A percentile compares a stretch with the other conserved stretches of the same genome.
These are phyloP conservation scores for Globisporangium cylindrosporum DNA, from an alignment of 352 stramenopile genomes.

Conservation along the genomic window DNA sequence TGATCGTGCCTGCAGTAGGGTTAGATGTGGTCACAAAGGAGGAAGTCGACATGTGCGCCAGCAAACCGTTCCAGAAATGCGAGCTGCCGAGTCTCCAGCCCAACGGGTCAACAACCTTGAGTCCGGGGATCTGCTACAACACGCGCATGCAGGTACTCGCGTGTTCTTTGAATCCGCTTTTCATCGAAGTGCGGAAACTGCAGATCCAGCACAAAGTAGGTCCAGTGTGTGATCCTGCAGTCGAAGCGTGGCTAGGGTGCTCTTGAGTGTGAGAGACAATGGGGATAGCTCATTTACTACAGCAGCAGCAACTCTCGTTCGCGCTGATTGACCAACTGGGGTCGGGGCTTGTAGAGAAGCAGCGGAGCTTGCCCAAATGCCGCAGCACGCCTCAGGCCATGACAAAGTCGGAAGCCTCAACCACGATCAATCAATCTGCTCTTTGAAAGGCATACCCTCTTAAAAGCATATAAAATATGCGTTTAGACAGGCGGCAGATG, in stretches of 20 bases:
- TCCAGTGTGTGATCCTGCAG: neutral
- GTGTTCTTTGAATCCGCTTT: constrained; percentile 24
- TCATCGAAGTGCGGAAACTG: constrained; percentile 22
- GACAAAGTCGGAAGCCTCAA: too few species aligned
- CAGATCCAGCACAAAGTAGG: constrained; percentile 7
- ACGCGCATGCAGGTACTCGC: constrained; percentile 32
- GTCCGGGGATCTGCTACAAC: constrained; percentile 31
- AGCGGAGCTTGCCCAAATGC: too few species aligned
- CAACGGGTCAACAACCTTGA: neutral
- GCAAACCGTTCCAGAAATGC: neutral
- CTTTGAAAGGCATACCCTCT: too few species aligned
- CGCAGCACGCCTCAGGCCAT: too few species aligned
- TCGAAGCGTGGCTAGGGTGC: constrained; percentile 13
- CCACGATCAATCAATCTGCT: too few species aligned
- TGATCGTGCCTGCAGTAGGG: neutral
- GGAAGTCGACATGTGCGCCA: neutral
- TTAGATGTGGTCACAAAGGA: neutral
- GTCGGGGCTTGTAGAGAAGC: too few species aligned
- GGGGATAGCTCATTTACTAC: too few species aligned
- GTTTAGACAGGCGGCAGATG: too few species aligned
- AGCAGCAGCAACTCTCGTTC: too few species aligned
- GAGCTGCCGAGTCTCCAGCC: neutral
- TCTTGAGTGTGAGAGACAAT: neutral
- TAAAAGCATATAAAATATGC: too few species aligned
- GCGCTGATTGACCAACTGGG: too few species aligned